phyloP scores from a whole-genome alignment of 495 filamentous ascomycete species.

The Rhypophila decipiens region DNA sequence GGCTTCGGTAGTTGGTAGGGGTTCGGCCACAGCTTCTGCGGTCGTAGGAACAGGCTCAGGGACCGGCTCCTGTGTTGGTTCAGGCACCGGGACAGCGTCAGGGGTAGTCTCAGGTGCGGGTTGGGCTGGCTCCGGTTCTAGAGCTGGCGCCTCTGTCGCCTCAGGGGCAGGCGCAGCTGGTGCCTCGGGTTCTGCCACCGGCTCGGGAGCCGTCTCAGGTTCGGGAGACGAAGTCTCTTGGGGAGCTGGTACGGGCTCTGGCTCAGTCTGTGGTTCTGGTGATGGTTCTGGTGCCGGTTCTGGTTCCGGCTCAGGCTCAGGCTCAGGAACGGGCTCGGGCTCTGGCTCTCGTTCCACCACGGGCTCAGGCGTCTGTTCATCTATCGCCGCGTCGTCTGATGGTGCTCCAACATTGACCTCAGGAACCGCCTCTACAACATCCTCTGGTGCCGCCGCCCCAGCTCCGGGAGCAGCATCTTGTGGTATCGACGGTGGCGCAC shows the following conservation, averaged over 20 bases:
- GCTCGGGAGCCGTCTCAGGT: not conserved
- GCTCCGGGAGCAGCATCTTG: not conserved
- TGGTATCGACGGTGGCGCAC: not conserved
- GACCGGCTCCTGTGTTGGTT: not conserved
- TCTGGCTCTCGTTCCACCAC: not conserved
- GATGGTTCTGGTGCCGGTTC: not conserved
- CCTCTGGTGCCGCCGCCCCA: not conserved
- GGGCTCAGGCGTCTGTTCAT: not conserved
- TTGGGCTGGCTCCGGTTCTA: not conserved
- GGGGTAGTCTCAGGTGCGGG: not conserved
- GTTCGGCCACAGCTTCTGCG: not conserved
- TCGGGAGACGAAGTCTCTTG: not conserved
- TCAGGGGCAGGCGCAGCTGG: not conserved
- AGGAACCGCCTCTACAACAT: not conserved
- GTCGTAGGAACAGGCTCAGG: not conserved
- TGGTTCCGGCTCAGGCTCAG: not conserved
- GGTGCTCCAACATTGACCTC: constrained; percentile 4
- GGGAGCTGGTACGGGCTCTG: not conserved
- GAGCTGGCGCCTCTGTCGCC: not conserved
- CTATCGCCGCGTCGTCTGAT: not conserved
- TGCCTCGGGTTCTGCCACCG: not conserved
- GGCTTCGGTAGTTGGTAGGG: not conserved
- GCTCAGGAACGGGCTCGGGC: not conserved
- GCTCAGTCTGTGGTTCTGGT: not conserved
- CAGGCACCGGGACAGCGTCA: not conserved